Conservation (phyloP, 768 basidiomycete species). For the Lactarius hatsudake region DNA sequence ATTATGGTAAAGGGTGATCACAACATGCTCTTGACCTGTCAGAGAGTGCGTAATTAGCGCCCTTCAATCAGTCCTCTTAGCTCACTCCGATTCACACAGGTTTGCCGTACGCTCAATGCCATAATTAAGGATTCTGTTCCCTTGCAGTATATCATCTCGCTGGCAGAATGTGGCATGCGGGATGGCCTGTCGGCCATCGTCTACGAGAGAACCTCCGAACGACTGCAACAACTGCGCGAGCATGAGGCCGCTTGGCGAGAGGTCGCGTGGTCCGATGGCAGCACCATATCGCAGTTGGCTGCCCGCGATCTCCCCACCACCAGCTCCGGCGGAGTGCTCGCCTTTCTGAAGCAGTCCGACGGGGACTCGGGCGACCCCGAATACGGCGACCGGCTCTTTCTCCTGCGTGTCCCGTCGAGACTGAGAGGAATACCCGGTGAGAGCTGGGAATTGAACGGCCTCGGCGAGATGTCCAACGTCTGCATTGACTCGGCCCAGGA, state of each 20-base stretch:
- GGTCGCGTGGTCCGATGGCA: constrained; percentile 19
- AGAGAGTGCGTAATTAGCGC: background rate
- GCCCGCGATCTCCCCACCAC: constrained; percentile 11
- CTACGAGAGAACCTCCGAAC: constrained; percentile 8
- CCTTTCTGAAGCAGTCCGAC: constrained; percentile 10
- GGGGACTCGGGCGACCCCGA: background rate
- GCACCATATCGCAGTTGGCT: constrained; percentile 1
- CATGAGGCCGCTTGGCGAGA: constrained; percentile 23
- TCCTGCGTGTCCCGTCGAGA: constrained; percentile 18
- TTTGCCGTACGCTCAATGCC: constrained; percentile 15
- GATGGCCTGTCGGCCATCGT: background rate
- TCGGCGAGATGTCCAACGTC: constrained; percentile 15
- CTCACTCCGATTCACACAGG: constrained; percentile 1
- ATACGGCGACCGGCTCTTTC: constrained; percentile 2
- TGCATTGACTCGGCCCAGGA: constrained; percentile 22
- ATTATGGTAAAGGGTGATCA: constrained; percentile 15
- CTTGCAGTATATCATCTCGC: constrained; percentile 15
- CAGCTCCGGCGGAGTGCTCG: constrained; percentile 22
- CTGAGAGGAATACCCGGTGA: constrained; percentile 19
- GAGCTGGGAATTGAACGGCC: constrained; percentile 21
- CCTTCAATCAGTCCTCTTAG: background rate
- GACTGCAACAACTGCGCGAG: constrained; percentile 11
- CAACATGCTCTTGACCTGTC: constrained; percentile 14
- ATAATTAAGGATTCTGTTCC: constrained; percentile 16
- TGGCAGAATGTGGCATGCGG: constrained; percentile 20